Evolutionary conservation across 805 yeast species (phyloP), one percentile per base, ranked within the genome.

Genomic region (Candida schatavii): DNA sequence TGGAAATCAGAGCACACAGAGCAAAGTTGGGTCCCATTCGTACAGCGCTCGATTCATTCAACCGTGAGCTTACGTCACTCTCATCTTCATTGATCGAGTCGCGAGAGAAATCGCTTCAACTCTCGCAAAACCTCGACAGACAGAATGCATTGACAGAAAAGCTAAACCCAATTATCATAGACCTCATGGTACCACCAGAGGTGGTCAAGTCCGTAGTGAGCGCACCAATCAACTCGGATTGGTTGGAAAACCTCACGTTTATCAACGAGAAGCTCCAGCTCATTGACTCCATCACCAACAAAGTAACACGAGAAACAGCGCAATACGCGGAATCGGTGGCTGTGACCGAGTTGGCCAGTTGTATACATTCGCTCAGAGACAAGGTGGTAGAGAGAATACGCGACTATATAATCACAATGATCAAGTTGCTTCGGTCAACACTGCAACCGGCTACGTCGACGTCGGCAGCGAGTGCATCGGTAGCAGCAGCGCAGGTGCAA

Each of bases 381-480:
- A 83, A 85, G 52, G 79, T 87, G 1, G 61, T 87, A 2, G 97
- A 90, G 56, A 72, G 95, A 42, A 78, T 87, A 2, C 75, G 95
- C 46, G 85, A 83, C 56, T 83, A 66, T 54, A 62, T 89, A 23
- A 78, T 88, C 2, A 50, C 62, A 5, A 78, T 81, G 47, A 83
- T 93, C 43, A 83, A 86, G 48, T 54, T 61, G n/a, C 61, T 93
- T 18, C 71, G 98, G 42, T 71, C 66, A 1, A 55, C 65, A 5
- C 40, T 69, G n/a, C 74, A 77, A 2, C 79, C 82, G 14, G n/a
- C n/a, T n/a, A 64, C 72, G 0, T n/a, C n/a, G n/a, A n/a, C n/a
- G n/a, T n/a, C n/a, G n/a, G n/a, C n/a, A n/a, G n/a, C n/a, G n/a
- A n/a, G n/a, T n/a, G n/a, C n/a, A n/a, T n/a, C n/a, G n/a, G n/a